A percentile compares a stretch with the other conserved stretches of the same genome.
Evolutionary conservation across 352 stramenopile genomes (phyloP).

Genomic region (Pythium oligandrum): DNA sequence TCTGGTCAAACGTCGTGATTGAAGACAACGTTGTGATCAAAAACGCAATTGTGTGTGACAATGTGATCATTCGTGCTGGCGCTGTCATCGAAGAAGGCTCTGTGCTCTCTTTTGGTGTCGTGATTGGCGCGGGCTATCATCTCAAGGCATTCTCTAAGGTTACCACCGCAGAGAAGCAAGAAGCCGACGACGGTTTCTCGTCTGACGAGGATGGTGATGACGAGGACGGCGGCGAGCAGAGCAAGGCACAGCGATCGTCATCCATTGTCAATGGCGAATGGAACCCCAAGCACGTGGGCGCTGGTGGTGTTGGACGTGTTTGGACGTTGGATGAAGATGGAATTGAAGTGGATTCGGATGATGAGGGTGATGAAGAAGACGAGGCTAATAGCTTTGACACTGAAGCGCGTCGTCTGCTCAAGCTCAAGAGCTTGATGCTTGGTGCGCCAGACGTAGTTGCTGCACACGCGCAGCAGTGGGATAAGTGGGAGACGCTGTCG

Average conservation of each 20-base stretch:
- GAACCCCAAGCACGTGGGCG: conserved; percentile 64
- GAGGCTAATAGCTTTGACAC: conserved; percentile 27
- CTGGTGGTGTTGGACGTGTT: conserved; percentile 58
- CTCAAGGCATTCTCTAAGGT: conserved; percentile 77
- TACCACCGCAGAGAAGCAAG: conserved; percentile 48
- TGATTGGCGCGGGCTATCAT: conserved; percentile 71
- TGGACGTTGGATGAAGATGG: conserved; percentile 85
- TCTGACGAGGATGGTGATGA: conserved; percentile 55
- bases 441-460: conserved; percentile 57
- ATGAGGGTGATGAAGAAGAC: conserved; percentile 48
- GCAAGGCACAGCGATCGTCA: conserved; percentile 6
- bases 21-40: conserved; percentile 74
- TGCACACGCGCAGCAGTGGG: conserved; percentile 53
- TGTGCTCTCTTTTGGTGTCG: conserved; percentile 75
- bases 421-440: conserved; percentile 69
- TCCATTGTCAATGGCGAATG: conserved; percentile 34
- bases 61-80: conserved; percentile 65
- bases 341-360: conserved; percentile 65
- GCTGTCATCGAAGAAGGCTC: conserved; percentile 69
- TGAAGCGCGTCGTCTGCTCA: conserved; percentile 33
- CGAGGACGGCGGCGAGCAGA: conserved; percentile 12
- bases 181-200: conserved; percentile 71
- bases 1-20: conserved; percentile 81
- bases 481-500: conserved; percentile 68
- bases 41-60: conserved; percentile 82